Conservation (phyloP, 176 grass and related monocot genomes). For the Canna indica region DNA sequence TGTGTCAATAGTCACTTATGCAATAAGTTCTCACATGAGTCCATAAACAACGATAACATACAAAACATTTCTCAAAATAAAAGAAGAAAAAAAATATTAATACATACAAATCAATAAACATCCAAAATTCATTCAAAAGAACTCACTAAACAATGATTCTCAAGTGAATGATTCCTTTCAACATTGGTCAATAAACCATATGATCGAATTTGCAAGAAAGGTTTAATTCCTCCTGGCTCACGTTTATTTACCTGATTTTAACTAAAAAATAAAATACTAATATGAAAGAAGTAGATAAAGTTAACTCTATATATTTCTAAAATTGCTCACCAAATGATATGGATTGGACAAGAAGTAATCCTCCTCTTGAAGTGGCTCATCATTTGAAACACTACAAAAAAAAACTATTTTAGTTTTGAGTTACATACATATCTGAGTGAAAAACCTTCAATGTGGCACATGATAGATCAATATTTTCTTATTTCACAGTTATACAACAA, state of each 20-base stretch:
- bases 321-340: constrained; percentile 80
- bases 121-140: no score
- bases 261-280: constrained; percentile 1
- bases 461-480: background rate
- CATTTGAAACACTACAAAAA: constrained; percentile 47
- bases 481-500: background rate
- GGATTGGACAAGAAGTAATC: constrained; percentile 96
- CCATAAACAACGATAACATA: background rate
- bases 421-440: no score
- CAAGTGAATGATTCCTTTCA: no score
- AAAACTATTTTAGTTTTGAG: constrained; percentile 20
- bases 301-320: constrained; percentile 16
- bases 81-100: background rate
- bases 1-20: background rate
- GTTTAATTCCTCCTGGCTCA: background rate
- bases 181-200: no score
- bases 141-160: no score
- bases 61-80: background rate
- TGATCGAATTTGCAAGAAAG: no score
- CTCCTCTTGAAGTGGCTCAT: constrained; percentile 76
- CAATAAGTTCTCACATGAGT: background rate
- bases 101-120: background rate
- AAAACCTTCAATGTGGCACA: background rate
- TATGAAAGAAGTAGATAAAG: no score
- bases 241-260: background rate